These are phyloP conservation scores for Penicillium argentinense DNA, from an alignment of 495 filamentous ascomycete genomes.

Conservation along the genomic window DNA sequence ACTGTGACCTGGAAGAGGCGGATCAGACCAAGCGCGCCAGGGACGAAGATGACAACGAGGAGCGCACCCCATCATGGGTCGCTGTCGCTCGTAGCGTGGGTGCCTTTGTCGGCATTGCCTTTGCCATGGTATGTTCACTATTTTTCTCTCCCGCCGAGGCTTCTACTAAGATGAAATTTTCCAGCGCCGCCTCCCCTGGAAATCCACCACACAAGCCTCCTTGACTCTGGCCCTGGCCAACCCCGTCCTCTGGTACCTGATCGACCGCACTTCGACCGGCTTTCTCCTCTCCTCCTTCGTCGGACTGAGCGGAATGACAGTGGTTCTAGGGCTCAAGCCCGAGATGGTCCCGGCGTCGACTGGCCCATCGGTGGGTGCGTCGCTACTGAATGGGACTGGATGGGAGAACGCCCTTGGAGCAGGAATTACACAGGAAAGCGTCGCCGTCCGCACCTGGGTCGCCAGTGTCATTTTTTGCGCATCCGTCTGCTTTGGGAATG, in stretches of 20 bases:
- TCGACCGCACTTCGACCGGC: conserved; percentile 85
- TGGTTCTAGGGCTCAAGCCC: conserved; percentile 71
- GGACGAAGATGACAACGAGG: conserved; percentile 27
- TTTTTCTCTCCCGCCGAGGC: conserved; percentile 1
- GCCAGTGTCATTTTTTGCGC: conserved; percentile 90
- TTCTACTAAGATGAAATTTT: conserved; percentile 16
- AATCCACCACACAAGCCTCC: conserved; percentile 90
- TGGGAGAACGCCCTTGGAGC: conserved; percentile 48
- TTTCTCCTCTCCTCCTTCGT: conserved; percentile 72
- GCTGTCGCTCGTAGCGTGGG: conserved; percentile 83
- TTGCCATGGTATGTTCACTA: conserved; percentile 74
- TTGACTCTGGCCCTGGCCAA: conserved; percentile 89
- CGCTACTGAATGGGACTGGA: conserved; percentile 34
- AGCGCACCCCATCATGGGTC: conserved; percentile 67
- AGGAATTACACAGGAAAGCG: conserved; percentile 66
- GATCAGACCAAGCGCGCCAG: conserved; percentile 22
- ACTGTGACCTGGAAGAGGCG: conserved; percentile 23
- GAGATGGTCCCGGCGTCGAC: conserved; percentile 66
- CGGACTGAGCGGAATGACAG: conserved; percentile 68
- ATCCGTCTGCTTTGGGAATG: conserved; percentile 94
- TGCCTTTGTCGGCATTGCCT: conserved; percentile 93
- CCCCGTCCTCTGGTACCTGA: conserved; percentile 91
- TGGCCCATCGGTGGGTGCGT: conserved; percentile 42
- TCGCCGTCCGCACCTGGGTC: conserved; percentile 84
- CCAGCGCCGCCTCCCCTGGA: conserved; percentile 84